Base-by-base conservation (phyloP, 257 asterid genomes). In the Striga asiatica region DNA sequence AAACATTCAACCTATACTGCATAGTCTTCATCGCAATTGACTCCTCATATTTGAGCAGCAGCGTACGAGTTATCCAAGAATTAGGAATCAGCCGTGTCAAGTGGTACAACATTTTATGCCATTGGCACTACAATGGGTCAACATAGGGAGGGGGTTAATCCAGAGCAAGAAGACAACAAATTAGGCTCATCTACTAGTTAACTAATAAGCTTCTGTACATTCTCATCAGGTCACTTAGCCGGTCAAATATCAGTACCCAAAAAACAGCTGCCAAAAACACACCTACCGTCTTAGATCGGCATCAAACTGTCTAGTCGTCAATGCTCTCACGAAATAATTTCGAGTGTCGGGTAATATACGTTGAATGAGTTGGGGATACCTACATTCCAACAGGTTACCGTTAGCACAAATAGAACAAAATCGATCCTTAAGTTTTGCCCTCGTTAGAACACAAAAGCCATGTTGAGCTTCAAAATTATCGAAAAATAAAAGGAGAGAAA, bases 341-440 rank as follows among this genome's bases (percentile, higher is more conserved):
- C 82, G 92, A 10, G 93, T 85, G 71, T 88, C 97, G 0, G 94
- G 91, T 57, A 84, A 69, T 43, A 88, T 75, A 3, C 89, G 87
- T 27, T 79, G 77, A 64, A 88, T 84, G 71, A 92, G 71, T 61
- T 77, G 79, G 0, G 77, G 45, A 50, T 82, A 88, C 89, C 99
- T 92, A 83, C 77, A 61, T 28, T 34, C n/a, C 65, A 58, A 11
- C 9, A 20, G 28, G 12, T 17, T 8, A 49, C 35, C 35, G 35
- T 29, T 29, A 29, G 12, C 41, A 2, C 41, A 35, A 35, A 35
- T 35, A 8, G 12, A 8, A 35, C 8, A 8, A 8, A 10, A 34
- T 34, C 7, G 11, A 45, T 5, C 51, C 24, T 42, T 17, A 23
- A 42, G 3, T 42, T 42, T 9, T 19, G 23, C 20, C 27, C 51